Percentiles rank a stretch among this genome's conserved stretches.
phyloP scores from a whole-genome alignment of 2,329 filamentous ascomycete genomes.

The Fusarium avenaceum region DNA sequence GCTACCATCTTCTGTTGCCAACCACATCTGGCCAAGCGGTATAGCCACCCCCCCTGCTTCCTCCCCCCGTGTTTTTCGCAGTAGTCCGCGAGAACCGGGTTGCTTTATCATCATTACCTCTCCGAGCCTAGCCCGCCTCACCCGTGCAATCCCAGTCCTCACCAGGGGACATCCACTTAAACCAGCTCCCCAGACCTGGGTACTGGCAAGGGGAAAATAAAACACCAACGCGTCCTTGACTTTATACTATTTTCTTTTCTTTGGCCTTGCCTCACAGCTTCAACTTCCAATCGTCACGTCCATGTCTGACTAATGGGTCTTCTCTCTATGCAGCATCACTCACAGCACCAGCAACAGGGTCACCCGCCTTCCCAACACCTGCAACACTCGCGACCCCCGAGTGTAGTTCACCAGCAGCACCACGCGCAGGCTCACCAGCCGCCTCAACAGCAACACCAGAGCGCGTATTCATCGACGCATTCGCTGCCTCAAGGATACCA shows the following conservation, averaged over 20 bases:
- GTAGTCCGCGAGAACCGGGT: slow-evolving; percentile 52
- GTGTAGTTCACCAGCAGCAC: slow-evolving; percentile 81
- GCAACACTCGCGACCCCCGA: slow-evolving; percentile 78
- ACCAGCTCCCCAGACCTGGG: slow-evolving; percentile 61
- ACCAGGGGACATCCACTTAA: slow-evolving; percentile 56
- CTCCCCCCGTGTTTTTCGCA: slow-evolving; percentile 46
- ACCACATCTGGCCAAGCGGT: slow-evolving; percentile 48
- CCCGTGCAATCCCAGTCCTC: slow-evolving; percentile 64
- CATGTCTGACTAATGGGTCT: slow-evolving; percentile 69
- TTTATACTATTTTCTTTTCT: slow-evolving; percentile 57
- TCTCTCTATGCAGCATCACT: slow-evolving; percentile 80
- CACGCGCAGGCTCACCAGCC: slow-evolving; percentile 74
- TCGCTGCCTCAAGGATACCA: slow-evolving; percentile 77
- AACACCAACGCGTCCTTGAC: slow-evolving; percentile 64
- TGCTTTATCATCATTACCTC: slow-evolving; percentile 57
- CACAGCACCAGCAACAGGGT: slow-evolving; percentile 80
- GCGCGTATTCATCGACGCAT: slow-evolving; percentile 77
- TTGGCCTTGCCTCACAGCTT: slow-evolving; percentile 50
- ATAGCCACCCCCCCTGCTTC: slow-evolving; percentile 48
- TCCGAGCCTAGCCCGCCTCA: slow-evolving; percentile 64
- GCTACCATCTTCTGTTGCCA: slow-evolving; percentile 38
- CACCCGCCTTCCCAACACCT: slow-evolving; percentile 75
- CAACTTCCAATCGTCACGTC: slow-evolving; percentile 50
- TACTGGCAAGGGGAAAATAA: slow-evolving; percentile 63
- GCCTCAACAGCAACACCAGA: slow-evolving; percentile 72